phyloP scores from a whole-genome alignment of 2,329 filamentous ascomycete species.

The Fusarium nisikadoi region DNA sequence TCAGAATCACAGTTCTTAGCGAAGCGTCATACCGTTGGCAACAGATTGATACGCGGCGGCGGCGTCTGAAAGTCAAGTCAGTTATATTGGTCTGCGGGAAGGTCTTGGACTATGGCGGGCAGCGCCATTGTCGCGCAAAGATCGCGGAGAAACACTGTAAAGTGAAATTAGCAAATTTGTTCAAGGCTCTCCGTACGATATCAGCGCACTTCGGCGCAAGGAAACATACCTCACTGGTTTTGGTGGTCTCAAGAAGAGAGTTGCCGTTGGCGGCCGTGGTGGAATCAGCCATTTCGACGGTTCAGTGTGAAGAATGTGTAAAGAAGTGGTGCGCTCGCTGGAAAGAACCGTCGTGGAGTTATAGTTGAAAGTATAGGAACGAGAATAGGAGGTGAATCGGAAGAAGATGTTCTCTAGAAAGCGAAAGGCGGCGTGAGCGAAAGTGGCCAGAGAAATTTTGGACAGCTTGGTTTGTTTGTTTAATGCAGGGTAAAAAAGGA shows the following conservation, averaged over 20 bases:
- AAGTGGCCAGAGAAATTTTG: constrained; percentile 44
- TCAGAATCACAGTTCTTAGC: not conserved
- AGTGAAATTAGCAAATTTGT: constrained; percentile 38
- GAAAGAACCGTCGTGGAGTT: constrained; percentile 12
- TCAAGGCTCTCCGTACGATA: constrained; percentile 19
- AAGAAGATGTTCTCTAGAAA: constrained; percentile 33
- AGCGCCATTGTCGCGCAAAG: constrained; percentile 5
- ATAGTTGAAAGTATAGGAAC: constrained; percentile 2
- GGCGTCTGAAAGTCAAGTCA: constrained; percentile 56
- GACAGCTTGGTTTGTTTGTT: constrained; percentile 13
- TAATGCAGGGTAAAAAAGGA: constrained; percentile 29
- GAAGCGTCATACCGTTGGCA: constrained; percentile 56
- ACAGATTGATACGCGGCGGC: constrained; percentile 60
- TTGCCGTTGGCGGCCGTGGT: constrained; percentile 57
- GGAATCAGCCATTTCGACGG: constrained; percentile 43
- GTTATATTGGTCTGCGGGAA: constrained; percentile 25
- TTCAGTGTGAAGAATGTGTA: constrained; percentile 38
- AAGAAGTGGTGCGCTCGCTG: constrained; percentile 23
- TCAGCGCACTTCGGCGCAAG: constrained; percentile 15
- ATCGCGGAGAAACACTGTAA: constrained; percentile 21
- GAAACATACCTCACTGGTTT: constrained; percentile 64
- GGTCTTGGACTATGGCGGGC: not conserved
- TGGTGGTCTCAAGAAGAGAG: constrained; percentile 58
- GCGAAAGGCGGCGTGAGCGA: constrained; percentile 40
- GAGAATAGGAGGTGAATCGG: constrained; percentile 23